These are phyloP conservation scores for Dalbergia cochinchinensis DNA, from an alignment of 306 rosid species.

Conservation along the genomic window DNA sequence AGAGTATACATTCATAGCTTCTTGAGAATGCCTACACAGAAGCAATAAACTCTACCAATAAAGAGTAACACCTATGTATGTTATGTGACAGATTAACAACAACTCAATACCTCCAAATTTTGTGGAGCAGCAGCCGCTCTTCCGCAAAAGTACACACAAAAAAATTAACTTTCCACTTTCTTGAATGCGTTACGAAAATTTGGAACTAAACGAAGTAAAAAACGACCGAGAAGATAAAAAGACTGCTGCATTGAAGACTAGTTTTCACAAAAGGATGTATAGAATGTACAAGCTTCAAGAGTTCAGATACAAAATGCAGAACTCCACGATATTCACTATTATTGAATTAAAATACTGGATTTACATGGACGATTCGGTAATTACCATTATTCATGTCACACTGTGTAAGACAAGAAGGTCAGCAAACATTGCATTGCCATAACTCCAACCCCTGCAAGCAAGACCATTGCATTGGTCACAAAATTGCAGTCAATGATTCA, in stretches of 20 bases:
- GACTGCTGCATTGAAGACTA: neutral
- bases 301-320: constrained; percentile 8
- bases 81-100: constrained; percentile 18
- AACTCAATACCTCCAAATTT: constrained; percentile 13
- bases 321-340: neutral
- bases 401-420: constrained; percentile 31
- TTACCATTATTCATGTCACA: constrained; percentile 49
- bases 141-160: neutral
- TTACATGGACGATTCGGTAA: constrained; percentile 36
- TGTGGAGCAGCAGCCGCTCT: constrained; percentile 4
- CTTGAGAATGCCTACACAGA: neutral
- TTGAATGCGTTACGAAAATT: neutral
- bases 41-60: constrained; percentile 25
- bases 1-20: neutral
- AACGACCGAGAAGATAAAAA: neutral
- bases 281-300: constrained; percentile 27
- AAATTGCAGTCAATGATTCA: neutral
- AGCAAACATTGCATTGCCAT: constrained; percentile 28
- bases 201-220: neutral
- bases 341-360: constrained; percentile 4
- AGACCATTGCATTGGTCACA: neutral
- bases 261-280: neutral
- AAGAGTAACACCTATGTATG: neutral
- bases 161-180: neutral
- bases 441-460: constrained; percentile 33